A percentile compares a stretch with the other conserved stretches of the same genome.
These are phyloP conservation scores for Chrysanthemum seticuspe DNA, from an alignment of 129 eudicot species.

Conservation along the genomic window DNA sequence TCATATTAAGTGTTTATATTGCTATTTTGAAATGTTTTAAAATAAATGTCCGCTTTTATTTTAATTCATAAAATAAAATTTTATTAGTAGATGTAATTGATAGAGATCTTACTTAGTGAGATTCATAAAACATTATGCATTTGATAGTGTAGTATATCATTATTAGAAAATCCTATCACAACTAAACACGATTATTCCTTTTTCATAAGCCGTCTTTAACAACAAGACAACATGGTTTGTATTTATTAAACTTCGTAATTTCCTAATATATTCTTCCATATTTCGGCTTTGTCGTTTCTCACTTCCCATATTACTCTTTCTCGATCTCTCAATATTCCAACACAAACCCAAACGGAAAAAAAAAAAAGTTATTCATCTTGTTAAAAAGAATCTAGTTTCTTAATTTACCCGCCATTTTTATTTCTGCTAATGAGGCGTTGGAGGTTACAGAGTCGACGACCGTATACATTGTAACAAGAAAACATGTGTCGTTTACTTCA, in stretches of 20 bases:
- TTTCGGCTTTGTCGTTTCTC: constrained; percentile 33
- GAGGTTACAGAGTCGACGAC: constrained; percentile 1
- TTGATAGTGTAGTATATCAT: neutral
- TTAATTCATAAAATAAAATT: no score
- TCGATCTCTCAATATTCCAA: constrained; percentile 1
- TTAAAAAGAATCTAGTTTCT: constrained; percentile 7
- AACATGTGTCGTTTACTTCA: constrained; percentile 36
- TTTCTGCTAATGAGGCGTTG: constrained; percentile 13
- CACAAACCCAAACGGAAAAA: constrained; percentile 1
- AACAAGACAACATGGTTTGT: constrained; percentile 15
- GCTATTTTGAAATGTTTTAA: no score
- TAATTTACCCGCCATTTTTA: constrained; percentile 24
- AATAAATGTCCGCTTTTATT: no score
- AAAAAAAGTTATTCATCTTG: neutral
- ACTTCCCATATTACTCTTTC: constrained; percentile 24
- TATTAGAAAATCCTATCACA: neutral
- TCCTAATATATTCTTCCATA: constrained; percentile 28
- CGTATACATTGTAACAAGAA: constrained; percentile 15
- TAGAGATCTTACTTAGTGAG: no score
- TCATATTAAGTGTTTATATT: no score
- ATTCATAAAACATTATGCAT: no score
- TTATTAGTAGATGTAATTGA: no score
- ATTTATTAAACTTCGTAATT: constrained; percentile 22
- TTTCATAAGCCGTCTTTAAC: constrained; percentile 34
- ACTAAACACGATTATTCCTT: constrained; percentile 3